Base-by-base conservation (phyloP, 2,329 filamentous ascomycete species). In the Pseudogymnoascus sp. region DNA sequence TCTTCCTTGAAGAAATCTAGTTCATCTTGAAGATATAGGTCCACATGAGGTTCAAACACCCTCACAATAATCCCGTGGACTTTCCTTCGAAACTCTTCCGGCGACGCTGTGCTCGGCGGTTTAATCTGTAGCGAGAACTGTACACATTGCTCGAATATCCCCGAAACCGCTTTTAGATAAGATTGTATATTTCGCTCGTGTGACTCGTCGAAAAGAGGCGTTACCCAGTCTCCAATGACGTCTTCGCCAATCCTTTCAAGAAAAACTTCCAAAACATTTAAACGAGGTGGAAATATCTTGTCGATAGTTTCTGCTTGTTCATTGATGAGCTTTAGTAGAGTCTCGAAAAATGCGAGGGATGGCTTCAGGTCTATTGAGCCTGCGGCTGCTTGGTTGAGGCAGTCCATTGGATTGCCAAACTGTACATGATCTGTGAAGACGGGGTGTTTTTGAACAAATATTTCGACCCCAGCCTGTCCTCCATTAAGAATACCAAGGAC, bases 1-100 rank as follows among this genome's bases (percentile, higher is more conserved):
- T 87, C 84, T 63, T 83, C 83, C 31, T 87, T 89, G 75, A 97
- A 97, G 71, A 86, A 87, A 60, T 93, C 90, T 31, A 97, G 79
- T 77, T 99, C 95, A 73, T 97, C 93, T 66, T 91, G 87, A 14
- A 99, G 80, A 73, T 97, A 99, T 1, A 96, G 78, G 73, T 97
- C 93, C n/a, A 97, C 81, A 73, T 97, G 93, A 40, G 89, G 91
- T 73, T 96, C 93, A 70, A 96, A 97, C 0, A 92, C 86, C 66
- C 83, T 83, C 14, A 86, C 78, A 12, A 93, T 81, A 61, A 91
- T 81, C 64, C 84, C 80, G 69, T 86, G 87, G 12, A 89, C 83
- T 68, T 87, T 85, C 8, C 86, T 81, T 51, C 82, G 75, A 59
- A 89, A 86, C 8, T 84, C 83, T 31, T 84, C 76, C 16, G 81